Percentiles rank a stretch among this genome's conserved stretches.
Conservation (phyloP, 163 green algal species). For the Chlamydomonas reinhardtii region DNA sequence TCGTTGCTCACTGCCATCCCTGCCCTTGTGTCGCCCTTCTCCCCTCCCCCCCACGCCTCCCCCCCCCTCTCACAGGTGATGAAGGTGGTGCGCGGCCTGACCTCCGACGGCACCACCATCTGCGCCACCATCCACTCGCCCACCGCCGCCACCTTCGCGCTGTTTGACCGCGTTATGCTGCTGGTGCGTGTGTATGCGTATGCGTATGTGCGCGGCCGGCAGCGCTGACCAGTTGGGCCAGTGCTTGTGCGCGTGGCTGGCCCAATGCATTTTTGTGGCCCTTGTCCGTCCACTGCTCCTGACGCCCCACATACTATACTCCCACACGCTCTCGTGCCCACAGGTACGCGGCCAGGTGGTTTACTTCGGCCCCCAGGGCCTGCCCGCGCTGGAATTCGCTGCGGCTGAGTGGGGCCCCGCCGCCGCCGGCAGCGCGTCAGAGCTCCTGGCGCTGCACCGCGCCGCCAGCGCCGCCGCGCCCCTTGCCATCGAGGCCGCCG, state of each 20-base stretch:
- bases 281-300: too few species aligned
- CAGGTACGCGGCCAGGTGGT: constrained; percentile 54
- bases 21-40: too few species aligned
- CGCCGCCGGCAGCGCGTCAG: neutral
- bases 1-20: neutral
- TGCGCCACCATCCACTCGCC: constrained; percentile 68
- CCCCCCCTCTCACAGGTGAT: constrained; percentile 42
- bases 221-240: too few species aligned
- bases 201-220: too few species aligned
- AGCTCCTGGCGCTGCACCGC: constrained; percentile 24
- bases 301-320: too few species aligned
- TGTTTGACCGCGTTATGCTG: constrained; percentile 81
- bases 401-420: constrained; percentile 5
- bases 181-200: constrained; percentile 44
- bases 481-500: neutral
- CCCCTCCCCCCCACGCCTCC: neutral
- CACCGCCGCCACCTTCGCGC: constrained; percentile 67
- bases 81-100: constrained; percentile 44
- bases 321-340: neutral
- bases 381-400: constrained; percentile 27
- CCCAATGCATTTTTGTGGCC: too few species aligned
- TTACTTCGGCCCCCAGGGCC: constrained; percentile 46
- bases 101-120: constrained; percentile 56
- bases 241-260: too few species aligned
- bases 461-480: neutral